Evolutionary conservation across 306 rosid genomes (phyloP), one percentile per base, ranked within the genome.

Genomic region (Prunus persica): DNA sequence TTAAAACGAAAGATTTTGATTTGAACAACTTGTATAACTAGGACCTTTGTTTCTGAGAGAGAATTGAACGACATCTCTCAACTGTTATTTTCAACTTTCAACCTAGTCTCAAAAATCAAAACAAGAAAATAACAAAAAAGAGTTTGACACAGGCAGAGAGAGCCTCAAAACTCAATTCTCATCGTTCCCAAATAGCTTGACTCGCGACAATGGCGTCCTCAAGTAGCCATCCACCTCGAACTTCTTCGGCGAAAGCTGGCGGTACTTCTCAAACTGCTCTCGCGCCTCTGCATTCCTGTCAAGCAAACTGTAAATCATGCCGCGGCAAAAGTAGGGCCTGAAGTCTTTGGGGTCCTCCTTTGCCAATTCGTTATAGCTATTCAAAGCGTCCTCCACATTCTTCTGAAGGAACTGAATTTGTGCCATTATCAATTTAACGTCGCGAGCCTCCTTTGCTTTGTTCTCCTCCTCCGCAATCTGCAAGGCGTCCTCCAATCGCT

Each of bases 191-290:
- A 90, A 90, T 2, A 91, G 76, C 85, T 94, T 94, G 86, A 91
- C 85, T 83, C 87, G 86, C 4, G 98, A 94, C 83, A 94, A 80
- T 58, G 97, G 91, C 19, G 84, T 78, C 71, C 96, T 82, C 82
- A 90, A 84, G 79, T 86, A 92, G 0, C 98, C 97, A 72, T 94
- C 98, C 58, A 92, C 96, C 79, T 94, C 97, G 47, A 90, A 90
- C 78, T 94, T 92, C 83, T 90, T 94, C 0, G 96, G 98, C 18
- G 96, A 90, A 64, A 92, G 87, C 65, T 90, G 88, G 50, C 87
- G 73, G 76, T 91, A 94, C 82, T 87, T 94, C 8, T 78, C 85
- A 65, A 94, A 94, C 61, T 91, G 91, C 77, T 89, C 95, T 63
- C 32, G 89, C 0, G 98, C 98, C 80, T 94, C 98, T 0, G 68